A percentile compares a stretch with the other conserved stretches of the same genome.
Conservation (phyloP, 2,329 filamentous ascomycete species). For the Sporothrix protearum region DNA sequence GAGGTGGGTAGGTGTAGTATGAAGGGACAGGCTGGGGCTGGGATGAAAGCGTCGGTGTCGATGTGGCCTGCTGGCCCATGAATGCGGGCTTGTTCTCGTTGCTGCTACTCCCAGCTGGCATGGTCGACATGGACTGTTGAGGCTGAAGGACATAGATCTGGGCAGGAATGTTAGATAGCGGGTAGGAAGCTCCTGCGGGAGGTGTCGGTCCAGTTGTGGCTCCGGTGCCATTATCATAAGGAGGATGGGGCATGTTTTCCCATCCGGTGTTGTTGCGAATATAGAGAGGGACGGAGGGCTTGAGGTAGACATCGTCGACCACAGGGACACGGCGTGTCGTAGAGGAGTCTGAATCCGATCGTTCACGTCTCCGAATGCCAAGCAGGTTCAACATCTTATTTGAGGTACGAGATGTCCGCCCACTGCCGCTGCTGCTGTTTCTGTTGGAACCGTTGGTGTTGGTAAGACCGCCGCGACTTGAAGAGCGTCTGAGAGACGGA, state of each 20-base stretch:
- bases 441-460: not conserved
- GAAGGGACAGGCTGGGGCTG: not conserved
- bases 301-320: slow-evolving; percentile 10
- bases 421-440: not conserved
- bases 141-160: slow-evolving; percentile 25
- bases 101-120: not conserved
- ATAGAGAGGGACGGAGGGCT: slow-evolving; percentile 16
- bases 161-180: slow-evolving; percentile 24
- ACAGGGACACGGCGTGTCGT: not conserved
- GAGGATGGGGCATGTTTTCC: slow-evolving; percentile 20
- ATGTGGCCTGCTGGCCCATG: not conserved
- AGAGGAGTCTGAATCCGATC: not conserved
- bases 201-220: not conserved
- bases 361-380: slow-evolving; percentile 18
- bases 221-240: not conserved
- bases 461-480: no score
- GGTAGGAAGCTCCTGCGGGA: slow-evolving; percentile 8
- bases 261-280: slow-evolving; percentile 10
- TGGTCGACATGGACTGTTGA: not conserved
- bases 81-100: not conserved
- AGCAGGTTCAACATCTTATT: slow-evolving; percentile 21
- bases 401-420: slow-evolving; percentile 14
- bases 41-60: not conserved
- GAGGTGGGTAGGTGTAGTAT: not conserved
- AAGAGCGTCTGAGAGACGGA: not conserved